Base-by-base conservation (phyloP, 495 filamentous ascomycete genomes). In the Podospora conica region DNA sequence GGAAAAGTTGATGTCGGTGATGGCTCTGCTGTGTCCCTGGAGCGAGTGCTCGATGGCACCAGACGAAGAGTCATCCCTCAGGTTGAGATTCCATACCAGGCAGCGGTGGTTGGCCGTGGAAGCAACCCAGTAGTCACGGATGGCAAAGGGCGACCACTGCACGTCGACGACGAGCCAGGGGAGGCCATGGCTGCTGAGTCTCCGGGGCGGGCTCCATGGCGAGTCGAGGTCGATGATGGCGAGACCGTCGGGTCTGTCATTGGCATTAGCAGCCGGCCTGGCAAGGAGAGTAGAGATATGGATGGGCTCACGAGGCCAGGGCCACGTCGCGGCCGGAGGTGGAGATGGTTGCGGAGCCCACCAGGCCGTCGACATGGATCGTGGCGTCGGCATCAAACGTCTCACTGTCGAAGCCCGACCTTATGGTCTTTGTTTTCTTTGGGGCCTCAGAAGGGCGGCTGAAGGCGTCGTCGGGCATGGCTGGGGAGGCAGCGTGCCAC, bases 121-220 rank as follows among this genome's bases (percentile, higher is more conserved):
- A 24, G 90, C 92, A 23, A 98, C 90, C 94, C 94, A 97, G 69
- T 90, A 91, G 70, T 96, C 90, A 56, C 94, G 86, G 9, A 86
- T 87, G 10, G 93, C 90, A 69, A 97, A 96, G 15, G 94, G 94
- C 6, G 91, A 96, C 94, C 94, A 98, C 77, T 98, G 94, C 53
- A 98, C 94, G 76, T 98, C 94, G n/a, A 93, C 92, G 5, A 98
- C 93, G 60, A 96, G 87, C 92, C 93, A 97, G n/a, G 90, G 88
- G 9, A 91, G 89, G 48, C 91, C 88, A 74, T 97, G 91, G 61
- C 80, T 82, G 66, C 88, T 88, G 25, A 98, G 86, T 71, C 93
- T 87, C 12, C 93, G 88, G 31, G 94, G 94, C 15, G 91, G 91
- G 60, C 89, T 94, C 76, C 91, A 94, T 15, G 92, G 93, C 15